Conservation (phyloP, 345 rosid species). For the Corchorus capsularis region DNA sequence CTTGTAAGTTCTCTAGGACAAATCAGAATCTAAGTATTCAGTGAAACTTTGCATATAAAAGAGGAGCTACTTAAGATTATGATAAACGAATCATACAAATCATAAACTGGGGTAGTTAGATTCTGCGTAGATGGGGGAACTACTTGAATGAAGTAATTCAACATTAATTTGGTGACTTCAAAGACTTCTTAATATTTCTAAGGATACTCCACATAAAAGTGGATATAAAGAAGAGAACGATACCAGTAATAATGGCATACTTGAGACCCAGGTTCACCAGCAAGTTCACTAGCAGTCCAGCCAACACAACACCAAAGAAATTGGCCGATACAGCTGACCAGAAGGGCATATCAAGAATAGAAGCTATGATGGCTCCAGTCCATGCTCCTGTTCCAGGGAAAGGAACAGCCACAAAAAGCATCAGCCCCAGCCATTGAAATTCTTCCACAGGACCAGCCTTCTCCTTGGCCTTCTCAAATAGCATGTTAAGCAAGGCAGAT, state of each 20-base stretch:
- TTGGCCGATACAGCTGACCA: conserved; percentile 80
- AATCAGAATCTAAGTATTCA: neutral
- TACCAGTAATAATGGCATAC: conserved; percentile 68
- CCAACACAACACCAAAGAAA: conserved; percentile 77
- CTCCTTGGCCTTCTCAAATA: conserved; percentile 69
- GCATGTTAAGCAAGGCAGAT: conserved; percentile 55
- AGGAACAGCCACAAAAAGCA: conserved; percentile 97
- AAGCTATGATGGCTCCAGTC: conserved; percentile 91
- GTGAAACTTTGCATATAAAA: neutral
- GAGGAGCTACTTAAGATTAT: neutral
- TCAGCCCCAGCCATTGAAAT: conserved; percentile 88
- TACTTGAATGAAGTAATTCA: neutral
- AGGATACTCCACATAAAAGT: conserved; percentile 88
- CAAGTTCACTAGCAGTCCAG: conserved; percentile 83
- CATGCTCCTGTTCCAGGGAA: conserved; percentile 97
- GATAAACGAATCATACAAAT: neutral
- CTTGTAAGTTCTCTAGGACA: neutral
- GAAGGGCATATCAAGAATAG: conserved; percentile 88
- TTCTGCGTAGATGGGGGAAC: neutral
- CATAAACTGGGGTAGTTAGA: neutral
- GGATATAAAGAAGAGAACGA: conserved; percentile 65
- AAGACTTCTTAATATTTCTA: conserved; percentile 57
- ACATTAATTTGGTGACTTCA: conserved; percentile 40
- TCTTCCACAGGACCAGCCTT: conserved; percentile 93
- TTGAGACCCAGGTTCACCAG: conserved; percentile 81